phyloP scores from a whole-genome alignment of 331 rosid genomes.

The Pyracantha coccinea region DNA sequence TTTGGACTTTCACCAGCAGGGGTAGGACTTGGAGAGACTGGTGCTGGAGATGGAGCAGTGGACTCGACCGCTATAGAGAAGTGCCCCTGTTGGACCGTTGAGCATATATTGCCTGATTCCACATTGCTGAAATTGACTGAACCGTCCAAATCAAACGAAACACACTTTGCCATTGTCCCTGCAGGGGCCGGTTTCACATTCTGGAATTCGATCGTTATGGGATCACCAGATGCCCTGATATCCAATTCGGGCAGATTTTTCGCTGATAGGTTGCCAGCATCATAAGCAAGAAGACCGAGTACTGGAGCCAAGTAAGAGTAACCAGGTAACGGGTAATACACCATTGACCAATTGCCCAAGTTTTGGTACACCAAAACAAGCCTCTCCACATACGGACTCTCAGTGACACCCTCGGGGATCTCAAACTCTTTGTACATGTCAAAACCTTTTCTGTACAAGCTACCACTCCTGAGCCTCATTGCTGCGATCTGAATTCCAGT shows the following conservation, averaged over 20 bases:
- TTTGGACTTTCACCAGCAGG: constrained; percentile 21
- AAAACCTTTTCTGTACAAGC: constrained; percentile 62
- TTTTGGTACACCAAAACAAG: constrained; percentile 84
- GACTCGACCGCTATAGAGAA: constrained; percentile 70
- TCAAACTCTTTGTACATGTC: constrained; percentile 50
- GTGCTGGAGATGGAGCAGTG: constrained; percentile 35
- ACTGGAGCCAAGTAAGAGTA: constrained; percentile 65
- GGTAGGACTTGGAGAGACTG: constrained; percentile 23
- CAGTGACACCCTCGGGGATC: constrained; percentile 48
- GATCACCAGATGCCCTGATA: constrained; percentile 31
- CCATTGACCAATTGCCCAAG: constrained; percentile 47
- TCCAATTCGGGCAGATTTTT: constrained; percentile 34
- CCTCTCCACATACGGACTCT: constrained; percentile 54
- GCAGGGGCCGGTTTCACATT: constrained; percentile 35
- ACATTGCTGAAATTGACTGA: constrained; percentile 43
- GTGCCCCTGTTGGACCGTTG: constrained; percentile 61
- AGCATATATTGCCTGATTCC: constrained; percentile 41
- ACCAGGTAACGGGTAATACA: constrained; percentile 49
- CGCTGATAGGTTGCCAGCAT: constrained; percentile 52
- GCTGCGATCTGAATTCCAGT: constrained; percentile 55
- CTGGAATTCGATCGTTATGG: constrained; percentile 49
- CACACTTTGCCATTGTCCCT: constrained; percentile 50
- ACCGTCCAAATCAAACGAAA: constrained; percentile 53
- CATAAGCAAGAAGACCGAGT: constrained; percentile 71
- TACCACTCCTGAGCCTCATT: constrained; percentile 89